A percentile compares a stretch with the other conserved stretches of the same genome.
Evolutionary conservation across 2,329 filamentous ascomycete species (phyloP).

Genomic region (Diaporthe capsici): DNA sequence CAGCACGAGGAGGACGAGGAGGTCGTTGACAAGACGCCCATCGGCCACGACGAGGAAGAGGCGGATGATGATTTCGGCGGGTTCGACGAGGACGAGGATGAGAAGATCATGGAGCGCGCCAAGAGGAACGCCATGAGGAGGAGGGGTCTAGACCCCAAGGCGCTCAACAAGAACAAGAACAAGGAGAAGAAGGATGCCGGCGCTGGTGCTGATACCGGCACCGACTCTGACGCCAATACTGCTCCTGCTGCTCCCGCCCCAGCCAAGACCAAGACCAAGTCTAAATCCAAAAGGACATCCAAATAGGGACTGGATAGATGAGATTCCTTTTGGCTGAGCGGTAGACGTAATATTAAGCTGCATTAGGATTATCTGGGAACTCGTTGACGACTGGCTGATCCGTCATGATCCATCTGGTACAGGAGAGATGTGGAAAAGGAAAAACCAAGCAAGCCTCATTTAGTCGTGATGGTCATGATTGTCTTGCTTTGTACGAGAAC

Average conservation of each 20-base stretch:
- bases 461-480: conserved; percentile 2
- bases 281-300: conserved; percentile 35
- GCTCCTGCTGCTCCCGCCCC: not conserved
- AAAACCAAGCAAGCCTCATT: conserved; percentile 20
- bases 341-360: conserved; percentile 37
- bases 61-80: conserved; percentile 74
- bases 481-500: not conserved
- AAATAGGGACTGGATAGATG: conserved; percentile 28
- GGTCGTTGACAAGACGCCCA: conserved; percentile 78
- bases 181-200: conserved; percentile 40
- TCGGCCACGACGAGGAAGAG: conserved; percentile 62
- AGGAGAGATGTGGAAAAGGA: conserved; percentile 2
- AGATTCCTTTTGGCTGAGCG: conserved; percentile 40
- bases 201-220: not conserved
- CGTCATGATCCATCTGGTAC: not conserved
- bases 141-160: conserved; percentile 81
- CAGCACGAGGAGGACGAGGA: conserved; percentile 54
- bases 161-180: conserved; percentile 56
- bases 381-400: conserved; percentile 1
- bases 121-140: conserved; percentile 80
- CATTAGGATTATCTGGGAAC: conserved; percentile 33
- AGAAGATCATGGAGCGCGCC: conserved; percentile 79
- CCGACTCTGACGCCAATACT: not conserved
- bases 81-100: conserved; percentile 82
- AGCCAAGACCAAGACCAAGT: conserved; percentile 24